Percentiles rank a stretch among this genome's conserved stretches.
Evolutionary conservation across 2,329 filamentous ascomycete genomes (phyloP).

Genomic region (Neonectria sp.): DNA sequence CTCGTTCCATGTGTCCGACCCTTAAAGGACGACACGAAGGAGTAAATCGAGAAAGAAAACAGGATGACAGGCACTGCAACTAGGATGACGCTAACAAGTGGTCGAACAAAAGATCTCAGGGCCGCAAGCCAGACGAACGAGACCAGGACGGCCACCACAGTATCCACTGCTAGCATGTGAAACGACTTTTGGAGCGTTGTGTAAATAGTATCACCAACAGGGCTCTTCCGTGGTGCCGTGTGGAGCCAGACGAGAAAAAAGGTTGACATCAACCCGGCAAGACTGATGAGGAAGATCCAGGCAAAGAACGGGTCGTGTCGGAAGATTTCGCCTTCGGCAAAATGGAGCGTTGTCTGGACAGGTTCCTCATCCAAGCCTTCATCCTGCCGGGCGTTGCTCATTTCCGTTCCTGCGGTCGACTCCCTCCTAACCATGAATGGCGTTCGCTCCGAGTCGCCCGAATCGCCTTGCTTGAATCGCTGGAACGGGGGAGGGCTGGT

Average conservation of each 20-base stretch:
- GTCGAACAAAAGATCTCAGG: constrained; percentile 87
- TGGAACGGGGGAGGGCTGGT: constrained; percentile 75
- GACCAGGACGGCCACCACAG: constrained; percentile 88
- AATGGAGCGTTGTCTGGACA: constrained; percentile 62
- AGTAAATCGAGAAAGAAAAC: constrained; percentile 91
- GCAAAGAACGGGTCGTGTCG: constrained; percentile 93
- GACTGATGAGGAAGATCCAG: constrained; percentile 87
- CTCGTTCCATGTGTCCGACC: constrained; percentile 81
- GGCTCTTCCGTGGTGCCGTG: constrained; percentile 80
- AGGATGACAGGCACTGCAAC: constrained; percentile 89
- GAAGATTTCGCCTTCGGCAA: constrained; percentile 78
- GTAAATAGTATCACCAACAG: constrained; percentile 94
- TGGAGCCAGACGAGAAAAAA: constrained; percentile 93
- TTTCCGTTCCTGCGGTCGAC: constrained; percentile 64
- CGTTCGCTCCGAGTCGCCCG: constrained; percentile 55
- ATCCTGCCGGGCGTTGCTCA: constrained; percentile 56
- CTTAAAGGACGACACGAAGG: constrained; percentile 90
- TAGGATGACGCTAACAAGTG: constrained; percentile 85
- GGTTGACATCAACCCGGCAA: constrained; percentile 88
- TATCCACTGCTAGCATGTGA: constrained; percentile 91
- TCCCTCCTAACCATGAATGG: constrained; percentile 59
- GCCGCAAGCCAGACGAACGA: constrained; percentile 93
- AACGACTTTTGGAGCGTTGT: constrained; percentile 89
- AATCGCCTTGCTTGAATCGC: constrained; percentile 62
- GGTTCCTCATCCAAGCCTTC: constrained; percentile 55